Conservation (phyloP, 306 rosid genomes). For the Carpinus viminea region DNA sequence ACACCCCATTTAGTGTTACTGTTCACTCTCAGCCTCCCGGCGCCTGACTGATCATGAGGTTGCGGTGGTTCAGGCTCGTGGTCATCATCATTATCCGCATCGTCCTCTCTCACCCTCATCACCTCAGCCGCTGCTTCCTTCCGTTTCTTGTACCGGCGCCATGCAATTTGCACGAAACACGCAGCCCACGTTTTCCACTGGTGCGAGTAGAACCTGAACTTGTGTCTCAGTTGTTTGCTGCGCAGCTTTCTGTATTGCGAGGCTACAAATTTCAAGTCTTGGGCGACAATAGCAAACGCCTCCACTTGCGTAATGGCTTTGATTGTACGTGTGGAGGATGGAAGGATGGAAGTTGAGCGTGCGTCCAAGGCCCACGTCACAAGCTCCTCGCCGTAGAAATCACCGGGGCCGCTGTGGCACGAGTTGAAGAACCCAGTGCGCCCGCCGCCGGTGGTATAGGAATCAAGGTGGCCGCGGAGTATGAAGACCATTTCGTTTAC, state of each 20-base stretch:
- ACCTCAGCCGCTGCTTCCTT: conserved; percentile 50
- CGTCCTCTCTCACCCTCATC: conserved; percentile 7
- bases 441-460: conserved; percentile 93
- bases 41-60: too few species aligned
- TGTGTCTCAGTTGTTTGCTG: conserved; percentile 79
- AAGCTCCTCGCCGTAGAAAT: conserved; percentile 93
- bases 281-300: conserved; percentile 90
- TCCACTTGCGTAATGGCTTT: conserved; percentile 83
- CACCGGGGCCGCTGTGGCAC: conserved; percentile 72
- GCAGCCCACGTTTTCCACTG: conserved; percentile 96
- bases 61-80: too few species aligned
- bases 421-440: conserved; percentile 93
- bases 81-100: too few species aligned
- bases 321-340: conserved; percentile 85
- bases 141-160: conserved; percentile 72
- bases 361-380: conserved; percentile 95
- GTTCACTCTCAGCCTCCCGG: too few species aligned
- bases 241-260: conserved; percentile 80
- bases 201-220: conserved; percentile 79
- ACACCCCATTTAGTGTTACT: too few species aligned
- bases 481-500: conserved; percentile 93
- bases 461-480: conserved; percentile 86
- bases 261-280: conserved; percentile 88
- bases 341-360: conserved; percentile 65
- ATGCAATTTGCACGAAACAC: conserved; percentile 80